Evolutionary conservation across 768 basidiomycete species (phyloP), one percentile per base, ranked within the genome.

Genomic region (Auriscalpium vulgare): DNA sequence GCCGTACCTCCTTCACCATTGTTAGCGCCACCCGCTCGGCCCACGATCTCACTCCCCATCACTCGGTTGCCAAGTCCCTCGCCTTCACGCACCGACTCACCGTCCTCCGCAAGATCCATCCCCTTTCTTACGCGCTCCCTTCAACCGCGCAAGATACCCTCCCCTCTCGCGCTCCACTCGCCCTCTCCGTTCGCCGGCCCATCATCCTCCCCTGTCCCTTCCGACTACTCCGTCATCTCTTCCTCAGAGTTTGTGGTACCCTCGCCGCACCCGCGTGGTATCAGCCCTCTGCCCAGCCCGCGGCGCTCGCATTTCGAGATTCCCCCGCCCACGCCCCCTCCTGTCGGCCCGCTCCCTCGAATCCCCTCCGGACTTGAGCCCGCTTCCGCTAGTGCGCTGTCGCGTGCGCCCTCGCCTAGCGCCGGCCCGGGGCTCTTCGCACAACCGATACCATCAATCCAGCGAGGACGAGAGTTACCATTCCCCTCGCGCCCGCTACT

Each of bases 401-500:
- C 10, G 14, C 19, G 10, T n/a, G 17, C 34, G 34, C 17, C 35
- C 44, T 9, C 13, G 35, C 53, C n/a, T 9, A 13, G 8, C 38
- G 37, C 37, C 4, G 13, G 37, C 17, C 37, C 38, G 48, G 47
- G 53, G 9, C 52, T 56, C 3, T 60, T 57, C 50, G 19, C 58
- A 13, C 64, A 63, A 36, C 51, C 50, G 8, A 46, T 54, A 1
- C 54, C 57, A 13, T 4, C 43, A 6, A 51, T 54, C 34, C 73
- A 73, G 56, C 71, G 81, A 14, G 81, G 81, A 11, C 72, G 74
- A 40, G 75, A 79, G 61, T 60, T 72, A 13, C 79, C 82, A 0
- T 82, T 82, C 68, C 81, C 81, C 21, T 51, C 72, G n/a, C 68
- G 67, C 10, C 78, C 78, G 17, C 58, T 78, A n/a, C 55, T 71